Conservation (phyloP, 176 grass and related monocot genomes). For the Carex parvula region DNA sequence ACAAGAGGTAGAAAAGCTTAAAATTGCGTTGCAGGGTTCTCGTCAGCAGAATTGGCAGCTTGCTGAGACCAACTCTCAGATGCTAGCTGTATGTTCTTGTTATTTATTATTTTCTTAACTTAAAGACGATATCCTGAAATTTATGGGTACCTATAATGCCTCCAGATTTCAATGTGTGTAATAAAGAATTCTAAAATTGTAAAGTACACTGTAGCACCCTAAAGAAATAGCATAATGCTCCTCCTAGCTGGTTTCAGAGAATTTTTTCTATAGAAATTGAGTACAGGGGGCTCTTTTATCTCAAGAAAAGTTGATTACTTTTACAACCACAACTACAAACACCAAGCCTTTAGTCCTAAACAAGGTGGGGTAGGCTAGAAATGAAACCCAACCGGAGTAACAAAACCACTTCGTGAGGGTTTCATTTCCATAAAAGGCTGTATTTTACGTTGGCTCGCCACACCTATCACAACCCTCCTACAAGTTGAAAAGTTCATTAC, state of each 20-base stretch:
- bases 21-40: conserved; percentile 13
- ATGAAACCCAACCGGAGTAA: no score
- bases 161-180: background rate
- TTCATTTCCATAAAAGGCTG: no score
- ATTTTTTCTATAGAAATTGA: background rate
- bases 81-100: conserved; percentile 40
- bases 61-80: conserved; percentile 43
- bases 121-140: background rate
- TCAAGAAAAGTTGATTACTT: background rate
- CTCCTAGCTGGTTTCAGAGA: background rate
- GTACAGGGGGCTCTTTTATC: background rate
- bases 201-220: background rate
- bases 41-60: conserved; percentile 52
- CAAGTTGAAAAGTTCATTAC: no score
- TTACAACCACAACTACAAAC: no score
- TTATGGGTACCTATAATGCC: background rate
- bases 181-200: conserved; percentile 7
- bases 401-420: no score
- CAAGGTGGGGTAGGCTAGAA: no score
- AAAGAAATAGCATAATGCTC: background rate
- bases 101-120: background rate
- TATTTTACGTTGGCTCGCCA: no score
- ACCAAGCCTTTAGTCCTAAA: no score
- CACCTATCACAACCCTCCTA: no score
- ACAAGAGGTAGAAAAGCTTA: conserved; percentile 48